Percentiles rank a stretch among this genome's conserved stretches.
phyloP scores from a whole-genome alignment of 305 asterid genomes.

The Ilex paraguariensis region DNA sequence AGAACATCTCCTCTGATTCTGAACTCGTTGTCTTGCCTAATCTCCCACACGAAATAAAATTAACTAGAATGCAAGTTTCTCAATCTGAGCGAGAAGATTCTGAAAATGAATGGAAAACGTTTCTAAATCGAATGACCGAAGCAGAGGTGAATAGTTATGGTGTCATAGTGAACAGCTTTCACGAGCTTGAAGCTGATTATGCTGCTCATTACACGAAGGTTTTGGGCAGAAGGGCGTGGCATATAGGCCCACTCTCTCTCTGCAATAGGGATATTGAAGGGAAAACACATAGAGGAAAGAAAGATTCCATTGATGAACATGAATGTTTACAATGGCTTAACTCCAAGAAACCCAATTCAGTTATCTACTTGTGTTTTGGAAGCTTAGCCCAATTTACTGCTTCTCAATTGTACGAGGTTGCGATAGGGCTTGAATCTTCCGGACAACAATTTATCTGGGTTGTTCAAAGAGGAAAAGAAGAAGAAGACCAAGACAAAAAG shows the following conservation, averaged over 20 bases:
- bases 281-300: constrained; percentile 26
- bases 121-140: neutral
- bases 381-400: constrained; percentile 26
- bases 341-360: constrained; percentile 35
- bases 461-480: constrained; percentile 11
- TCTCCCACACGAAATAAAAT: constrained; percentile 16
- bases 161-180: constrained; percentile 34
- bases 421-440: constrained; percentile 34
- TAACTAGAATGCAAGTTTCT: constrained; percentile 18
- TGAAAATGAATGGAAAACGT: neutral
- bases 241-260: constrained; percentile 42
- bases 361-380: constrained; percentile 49
- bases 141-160: constrained; percentile 32
- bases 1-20: constrained; percentile 13
- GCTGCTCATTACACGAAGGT: constrained; percentile 16
- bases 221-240: constrained; percentile 28
- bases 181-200: constrained; percentile 42
- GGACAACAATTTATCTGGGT: constrained; percentile 45
- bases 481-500: constrained; percentile 7
- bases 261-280: constrained; percentile 26
- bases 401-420: constrained; percentile 44
- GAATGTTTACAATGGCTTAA: constrained; percentile 44
- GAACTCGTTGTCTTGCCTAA: constrained; percentile 24
- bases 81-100: neutral
- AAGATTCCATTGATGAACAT: constrained; percentile 18